phyloP scores from a whole-genome alignment of 805 yeast species.

The Candida manassasensis region DNA sequence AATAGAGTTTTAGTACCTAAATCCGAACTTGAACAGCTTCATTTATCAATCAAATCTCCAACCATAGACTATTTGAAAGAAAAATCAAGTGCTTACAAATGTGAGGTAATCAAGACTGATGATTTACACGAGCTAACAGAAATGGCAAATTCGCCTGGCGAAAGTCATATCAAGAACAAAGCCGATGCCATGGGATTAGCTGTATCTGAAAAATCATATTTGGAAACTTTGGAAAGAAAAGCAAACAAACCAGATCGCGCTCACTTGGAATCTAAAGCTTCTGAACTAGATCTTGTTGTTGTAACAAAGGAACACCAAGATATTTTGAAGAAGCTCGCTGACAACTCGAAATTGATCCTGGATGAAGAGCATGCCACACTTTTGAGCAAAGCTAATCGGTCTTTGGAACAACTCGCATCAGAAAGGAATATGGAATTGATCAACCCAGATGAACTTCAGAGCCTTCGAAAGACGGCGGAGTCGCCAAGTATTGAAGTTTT shows the following conservation, averaged over 20 bases:
- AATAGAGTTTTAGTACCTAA: constrained; percentile 7
- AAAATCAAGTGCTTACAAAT: constrained; percentile 10
- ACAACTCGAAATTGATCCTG: constrained; percentile 8
- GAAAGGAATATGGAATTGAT: constrained; percentile 16
- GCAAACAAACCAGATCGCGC: constrained; percentile 12
- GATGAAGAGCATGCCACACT: constrained; percentile 11
- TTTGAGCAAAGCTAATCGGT: constrained; percentile 9
- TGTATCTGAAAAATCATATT: constrained; percentile 11
- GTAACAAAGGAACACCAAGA: constrained; percentile 14
- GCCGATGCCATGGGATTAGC: constrained; percentile 14
- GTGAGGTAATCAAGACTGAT: constrained; percentile 3
- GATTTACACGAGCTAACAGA: constrained; percentile 7
- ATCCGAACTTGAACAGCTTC: constrained; percentile 7
- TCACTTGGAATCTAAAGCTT: constrained; percentile 13
- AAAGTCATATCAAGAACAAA: constrained; percentile 14
- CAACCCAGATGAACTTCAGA: constrained; percentile 5
- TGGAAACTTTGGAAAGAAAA: constrained; percentile 7
- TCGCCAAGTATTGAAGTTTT: constrained; percentile 27
- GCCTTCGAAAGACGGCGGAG: constrained; percentile 11
- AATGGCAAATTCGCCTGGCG: constrained; percentile 15
- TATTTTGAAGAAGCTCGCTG: constrained; percentile 1
- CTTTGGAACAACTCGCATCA: constrained; percentile 15
- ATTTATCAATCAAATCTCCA: constrained; percentile 12
- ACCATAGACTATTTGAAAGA: constrained; percentile 15
- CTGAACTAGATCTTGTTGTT: constrained; percentile 12